Evolutionary conservation across 2,329 filamentous ascomycete species (phyloP).

Genomic region (Xenoacremonium recifei): DNA sequence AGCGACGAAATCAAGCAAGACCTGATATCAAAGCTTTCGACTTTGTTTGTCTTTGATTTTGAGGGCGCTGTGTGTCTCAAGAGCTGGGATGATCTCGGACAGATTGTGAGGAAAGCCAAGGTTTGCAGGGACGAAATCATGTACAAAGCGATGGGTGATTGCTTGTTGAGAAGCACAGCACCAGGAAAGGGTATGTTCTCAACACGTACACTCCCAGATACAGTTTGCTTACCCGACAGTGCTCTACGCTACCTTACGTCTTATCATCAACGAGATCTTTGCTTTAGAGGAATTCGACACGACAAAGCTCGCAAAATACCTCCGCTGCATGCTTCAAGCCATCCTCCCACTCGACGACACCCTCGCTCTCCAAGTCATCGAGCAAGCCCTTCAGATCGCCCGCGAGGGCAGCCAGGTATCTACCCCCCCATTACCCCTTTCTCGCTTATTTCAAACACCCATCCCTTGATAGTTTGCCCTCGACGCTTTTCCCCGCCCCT

Average conservation of each 20-base stretch:
- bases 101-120: conserved; percentile 55
- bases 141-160: conserved; percentile 66
- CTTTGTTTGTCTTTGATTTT: conserved; percentile 74
- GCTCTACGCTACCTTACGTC: conserved; percentile 54
- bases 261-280: conserved; percentile 69
- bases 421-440: neutral
- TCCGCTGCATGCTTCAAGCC: conserved; percentile 73
- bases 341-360: conserved; percentile 57
- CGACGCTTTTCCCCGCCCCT: neutral
- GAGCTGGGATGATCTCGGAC: conserved; percentile 63
- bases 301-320: conserved; percentile 68
- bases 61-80: conserved; percentile 69
- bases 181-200: conserved; percentile 46
- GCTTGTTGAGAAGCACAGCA: conserved; percentile 53
- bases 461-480: no score
- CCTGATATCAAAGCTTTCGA: conserved; percentile 60
- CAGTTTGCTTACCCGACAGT: conserved; percentile 33
- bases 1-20: conserved; percentile 48
- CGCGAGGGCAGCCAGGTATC: conserved; percentile 47
- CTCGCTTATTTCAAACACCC: conserved; percentile 8
- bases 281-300: conserved; percentile 54
- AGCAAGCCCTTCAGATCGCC: conserved; percentile 59
- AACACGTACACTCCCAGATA: no score
- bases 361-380: conserved; percentile 58
- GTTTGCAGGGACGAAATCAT: conserved; percentile 43